These are phyloP conservation scores for Canavalia ensiformis DNA, from an alignment of 306 rosid genomes.

Conservation along the genomic window DNA sequence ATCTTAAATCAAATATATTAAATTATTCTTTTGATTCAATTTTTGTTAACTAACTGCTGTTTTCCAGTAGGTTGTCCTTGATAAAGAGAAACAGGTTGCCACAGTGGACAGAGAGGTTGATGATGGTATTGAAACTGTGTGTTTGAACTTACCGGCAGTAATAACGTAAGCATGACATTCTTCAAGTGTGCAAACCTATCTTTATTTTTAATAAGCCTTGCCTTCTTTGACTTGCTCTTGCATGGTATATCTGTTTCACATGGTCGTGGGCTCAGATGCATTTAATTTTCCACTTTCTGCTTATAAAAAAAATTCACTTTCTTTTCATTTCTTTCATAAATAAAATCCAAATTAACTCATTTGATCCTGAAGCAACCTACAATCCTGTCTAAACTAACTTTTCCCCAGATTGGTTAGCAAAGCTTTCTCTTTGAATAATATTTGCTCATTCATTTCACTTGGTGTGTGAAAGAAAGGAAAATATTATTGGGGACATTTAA, in stretches of 20 bases:
- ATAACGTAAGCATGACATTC: constrained; percentile 76
- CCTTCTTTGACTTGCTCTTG: neutral
- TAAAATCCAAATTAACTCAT: neutral
- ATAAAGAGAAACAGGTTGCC: constrained; percentile 78
- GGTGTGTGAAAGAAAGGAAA: neutral
- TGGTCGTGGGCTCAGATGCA: neutral
- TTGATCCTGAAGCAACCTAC: constrained; percentile 2
- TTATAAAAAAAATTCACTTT: neutral
- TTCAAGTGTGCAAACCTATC: neutral
- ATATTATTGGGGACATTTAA: constrained; percentile 5
- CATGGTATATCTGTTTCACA: neutral
- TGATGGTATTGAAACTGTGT: constrained; percentile 87
- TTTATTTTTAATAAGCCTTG: constrained; percentile 4
- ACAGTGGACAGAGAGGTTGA: constrained; percentile 96
- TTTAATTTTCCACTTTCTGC: neutral
- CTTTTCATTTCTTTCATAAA: neutral
- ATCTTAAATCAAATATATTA: neutral
- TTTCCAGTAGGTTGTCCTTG: constrained; percentile 92
- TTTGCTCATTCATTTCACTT: neutral
- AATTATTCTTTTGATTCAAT: constrained; percentile 4
- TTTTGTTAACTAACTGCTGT: constrained; percentile 54
- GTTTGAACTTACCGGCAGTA: constrained; percentile 87
- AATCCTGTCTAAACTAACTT: neutral
- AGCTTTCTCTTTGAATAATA: neutral
- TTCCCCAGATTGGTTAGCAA: neutral